Base-by-base conservation (phyloP, 345 rosid species). In the Arabis hirsuta region DNA sequence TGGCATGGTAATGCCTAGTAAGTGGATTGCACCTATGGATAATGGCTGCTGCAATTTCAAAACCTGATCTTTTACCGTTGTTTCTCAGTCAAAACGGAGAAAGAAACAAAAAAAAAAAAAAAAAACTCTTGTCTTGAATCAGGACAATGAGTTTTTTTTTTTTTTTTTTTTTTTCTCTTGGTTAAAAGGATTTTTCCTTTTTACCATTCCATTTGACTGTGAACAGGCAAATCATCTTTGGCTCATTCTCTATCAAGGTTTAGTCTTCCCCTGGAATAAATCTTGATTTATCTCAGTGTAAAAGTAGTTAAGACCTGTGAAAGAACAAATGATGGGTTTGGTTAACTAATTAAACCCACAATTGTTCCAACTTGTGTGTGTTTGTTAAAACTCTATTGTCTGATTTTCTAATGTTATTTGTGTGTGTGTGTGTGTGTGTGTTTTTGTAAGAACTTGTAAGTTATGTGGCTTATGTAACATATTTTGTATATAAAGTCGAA, bases 151-250 rank as follows among this genome's bases (percentile, higher is more conserved):
- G 68, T 41, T 56, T 61, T 50, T 6, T 42, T 14, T 31, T 6
- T 4, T 62, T 41, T 16, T 41, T 56, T 61, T 50, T 6, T 42
- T 14, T 31, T 6, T 4, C 54, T 41, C 65, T 55, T 64, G 60
- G 78, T 36, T 29, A 3, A 26, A 31, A 24, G 38, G 29, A 43
- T 48, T 69, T 76, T 76, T 58, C 77, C 64, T 69, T 55, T 55
- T 54, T 10, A 69, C 85, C 31, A 58, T 59, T 9, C 80, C 64
- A 64, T 80, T 84, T 79, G 92, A 84, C 82, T 87, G 86, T 55
- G 75, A 55, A 76, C 79, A 83, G 99, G 99, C 99, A 91, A 91
- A 47, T 91, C 99, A 90, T 95, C 90, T 97, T 95, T 95, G 84
- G 83, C 83, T 80, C 69, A 76, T 48, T 57, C 72, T 53, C 51